Percentiles rank a stretch among this genome's conserved stretches.
Conservation (phyloP, 2,329 filamentous ascomycete species). For the Colletotrichum sp. region DNA sequence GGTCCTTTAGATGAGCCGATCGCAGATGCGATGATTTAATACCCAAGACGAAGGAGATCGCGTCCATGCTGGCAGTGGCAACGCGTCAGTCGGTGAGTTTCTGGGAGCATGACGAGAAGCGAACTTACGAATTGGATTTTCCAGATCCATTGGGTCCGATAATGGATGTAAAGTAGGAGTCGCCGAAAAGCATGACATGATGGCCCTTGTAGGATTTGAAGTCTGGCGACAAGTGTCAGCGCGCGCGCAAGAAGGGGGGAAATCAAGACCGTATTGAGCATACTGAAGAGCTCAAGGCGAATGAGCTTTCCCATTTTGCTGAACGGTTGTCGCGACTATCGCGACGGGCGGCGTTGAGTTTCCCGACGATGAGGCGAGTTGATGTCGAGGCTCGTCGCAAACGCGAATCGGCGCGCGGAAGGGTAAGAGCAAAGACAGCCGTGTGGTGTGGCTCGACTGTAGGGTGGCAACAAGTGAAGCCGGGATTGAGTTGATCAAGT, state of each 20-base stretch:
- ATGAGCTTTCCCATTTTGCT: constrained; percentile 92
- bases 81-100: constrained; percentile 24
- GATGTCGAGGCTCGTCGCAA: neutral
- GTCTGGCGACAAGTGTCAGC: constrained; percentile 57
- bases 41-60: constrained; percentile 97
- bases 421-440: neutral
- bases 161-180: constrained; percentile 98
- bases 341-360: neutral
- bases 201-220: constrained; percentile 99
- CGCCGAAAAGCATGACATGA: constrained; percentile 91
- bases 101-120: neutral
- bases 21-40: constrained; percentile 99
- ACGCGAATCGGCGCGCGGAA: neutral
- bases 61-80: constrained; percentile 78
- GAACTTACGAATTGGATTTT: constrained; percentile 90
- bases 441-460: neutral
- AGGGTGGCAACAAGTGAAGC: neutral
- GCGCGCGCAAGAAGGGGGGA: neutral
- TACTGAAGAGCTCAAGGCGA: constrained; percentile 92
- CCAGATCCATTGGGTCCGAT: constrained; percentile 99
- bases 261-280: constrained; percentile 33
- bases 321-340: neutral
- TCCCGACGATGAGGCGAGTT: neutral
- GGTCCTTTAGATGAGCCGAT: constrained; percentile 89
- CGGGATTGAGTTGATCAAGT: neutral